These are phyloP conservation scores for Paramarasmius palmivorus DNA, from an alignment of 1,284 basidiomycete genomes.

Conservation along the genomic window DNA sequence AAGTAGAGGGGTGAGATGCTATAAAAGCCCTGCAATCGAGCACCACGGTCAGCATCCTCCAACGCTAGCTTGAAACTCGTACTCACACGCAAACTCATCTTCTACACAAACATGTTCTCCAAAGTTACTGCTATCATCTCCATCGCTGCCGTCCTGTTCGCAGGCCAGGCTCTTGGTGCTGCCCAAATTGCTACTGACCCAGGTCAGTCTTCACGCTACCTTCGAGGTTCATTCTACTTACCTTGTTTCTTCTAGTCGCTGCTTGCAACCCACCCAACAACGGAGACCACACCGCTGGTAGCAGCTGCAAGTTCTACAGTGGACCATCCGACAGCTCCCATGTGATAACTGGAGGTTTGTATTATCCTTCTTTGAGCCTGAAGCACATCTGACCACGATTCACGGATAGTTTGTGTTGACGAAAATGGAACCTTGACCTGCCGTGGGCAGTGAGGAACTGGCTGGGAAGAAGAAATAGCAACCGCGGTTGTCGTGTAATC, in stretches of 20 bases:
- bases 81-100: too few species aligned
- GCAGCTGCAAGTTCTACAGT: slow-evolving; percentile 6
- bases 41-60: too few species aligned
- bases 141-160: slow-evolving; percentile 1
- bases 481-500: too few species aligned
- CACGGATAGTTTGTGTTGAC: background rate
- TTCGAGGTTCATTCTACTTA: background rate
- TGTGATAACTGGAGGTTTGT: background rate
- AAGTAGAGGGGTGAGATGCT: too few species aligned
- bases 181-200: slow-evolving; percentile 4
- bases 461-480: too few species aligned
- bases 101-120: slow-evolving; percentile 2
- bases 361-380: too few species aligned
- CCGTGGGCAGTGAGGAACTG: background rate
- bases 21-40: too few species aligned
- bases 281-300: background rate
- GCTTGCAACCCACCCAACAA: slow-evolving; percentile 6
- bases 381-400: background rate
- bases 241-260: background rate
- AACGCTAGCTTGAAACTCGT: background rate
- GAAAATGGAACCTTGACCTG: slow-evolving; percentile 2
- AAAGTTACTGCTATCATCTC: background rate
- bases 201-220: background rate
- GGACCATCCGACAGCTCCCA: background rate
- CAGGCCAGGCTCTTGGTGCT: slow-evolving; percentile 3